Base-by-base conservation (phyloP, 2,329 filamentous ascomycete species). In the Daldinia sp. region DNA sequence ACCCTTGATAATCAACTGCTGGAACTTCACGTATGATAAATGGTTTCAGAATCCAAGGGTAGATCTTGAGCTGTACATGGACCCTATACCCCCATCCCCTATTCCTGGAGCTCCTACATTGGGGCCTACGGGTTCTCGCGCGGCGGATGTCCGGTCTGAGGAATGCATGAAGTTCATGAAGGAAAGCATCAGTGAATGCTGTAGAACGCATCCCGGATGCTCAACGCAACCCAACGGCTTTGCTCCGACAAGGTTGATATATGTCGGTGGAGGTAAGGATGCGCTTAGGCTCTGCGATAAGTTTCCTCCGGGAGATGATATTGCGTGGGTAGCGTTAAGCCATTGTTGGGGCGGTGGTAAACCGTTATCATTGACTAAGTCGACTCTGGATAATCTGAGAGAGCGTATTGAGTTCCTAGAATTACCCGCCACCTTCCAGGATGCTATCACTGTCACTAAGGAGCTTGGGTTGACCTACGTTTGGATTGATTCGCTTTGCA, bases 11-110 rank as follows among this genome's bases (percentile, higher is more conserved):
- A 27, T 67, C 13, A 67, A 67, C 34, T 67, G 64, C n/a, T 67
- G 64, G 64, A 63, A 67, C 27, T 67, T 67, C 27, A 63, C 61
- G 19, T 67, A 67, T 30, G 64, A 67, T 21, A 67, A 67, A 43
- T 64, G 56, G 56, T 67, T 63, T 29, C 53, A 64, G 19, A 67
- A 60, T 25, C 19, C 64, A 11, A 53, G 64, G 19, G 61, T 63
- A 10, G 64, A 67, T 39, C 61, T 67, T 4, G 64, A 67, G 49
- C 43, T 67, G 13, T 67, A 67, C 53, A 60, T 67, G 51, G 57
- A 61, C 13, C 61, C 56, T 10, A 61, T 63, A 54, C 56, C 53
- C 21, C 37, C 41, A 13, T 17, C 48, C 27, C 61, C 56, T 37
- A 64, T 64, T 13, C 52, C 64, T 1, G 64, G 64, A 4, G 52